These are phyloP conservation scores for Sporothrix pseudoabietina DNA, from an alignment of 2,329 filamentous ascomycete species.

Conservation along the genomic window DNA sequence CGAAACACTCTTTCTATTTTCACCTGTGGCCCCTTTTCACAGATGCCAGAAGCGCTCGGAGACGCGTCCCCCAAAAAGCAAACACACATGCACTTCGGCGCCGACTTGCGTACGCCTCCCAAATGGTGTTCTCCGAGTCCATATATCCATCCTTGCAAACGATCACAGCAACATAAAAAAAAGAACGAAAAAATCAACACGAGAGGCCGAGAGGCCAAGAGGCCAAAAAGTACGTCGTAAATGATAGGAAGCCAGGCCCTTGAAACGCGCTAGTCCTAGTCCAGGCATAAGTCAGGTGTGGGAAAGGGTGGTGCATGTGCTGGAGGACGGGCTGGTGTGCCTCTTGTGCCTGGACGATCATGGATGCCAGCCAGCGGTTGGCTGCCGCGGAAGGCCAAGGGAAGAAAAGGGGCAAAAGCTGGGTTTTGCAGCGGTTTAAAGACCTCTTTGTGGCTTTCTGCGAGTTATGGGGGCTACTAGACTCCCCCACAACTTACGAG, in stretches of 20 bases:
- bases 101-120: constrained; percentile 11
- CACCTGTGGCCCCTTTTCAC: constrained; percentile 12
- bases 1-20: constrained; percentile 18
- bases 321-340: constrained; percentile 3
- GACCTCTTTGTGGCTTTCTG: neutral
- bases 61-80: neutral
- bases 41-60: constrained; percentile 8
- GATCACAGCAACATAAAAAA: neutral
- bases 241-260: neutral
- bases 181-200: neutral
- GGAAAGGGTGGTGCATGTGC: neutral
- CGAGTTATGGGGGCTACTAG: neutral
- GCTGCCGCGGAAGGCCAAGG: neutral
- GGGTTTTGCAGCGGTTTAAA: neutral
- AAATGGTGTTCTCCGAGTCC: neutral
- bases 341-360: constrained; percentile 15
- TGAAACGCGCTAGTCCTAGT: constrained; percentile 29
- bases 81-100: neutral
- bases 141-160: neutral
- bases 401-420: neutral
- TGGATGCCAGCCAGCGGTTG: constrained; percentile 14
- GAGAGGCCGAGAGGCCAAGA: neutral
- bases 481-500: neutral
- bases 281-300: constrained; percentile 18
- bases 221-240: neutral